phyloP scores from a whole-genome alignment of 306 rosid species.

The Oxytropis ochrocephala region DNA sequence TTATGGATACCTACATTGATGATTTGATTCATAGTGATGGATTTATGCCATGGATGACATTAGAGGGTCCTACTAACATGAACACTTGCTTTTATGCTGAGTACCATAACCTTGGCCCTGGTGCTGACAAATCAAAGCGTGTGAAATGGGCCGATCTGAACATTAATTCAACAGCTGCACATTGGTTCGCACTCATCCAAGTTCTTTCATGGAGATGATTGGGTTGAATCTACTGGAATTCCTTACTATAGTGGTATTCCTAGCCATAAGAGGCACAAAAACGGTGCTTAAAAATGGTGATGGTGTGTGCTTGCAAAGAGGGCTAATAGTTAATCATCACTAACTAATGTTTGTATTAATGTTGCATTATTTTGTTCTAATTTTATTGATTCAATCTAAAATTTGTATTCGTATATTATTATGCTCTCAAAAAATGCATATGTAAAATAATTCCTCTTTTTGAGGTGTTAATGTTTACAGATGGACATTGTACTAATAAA shows the following conservation, averaged over 20 bases:
- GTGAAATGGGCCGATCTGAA: not conserved
- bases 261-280: not conserved
- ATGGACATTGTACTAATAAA: not conserved
- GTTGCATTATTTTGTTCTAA: not conserved
- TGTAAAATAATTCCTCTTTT: not conserved
- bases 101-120: constrained; percentile 43
- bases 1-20: constrained; percentile 49
- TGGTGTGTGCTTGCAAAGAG: not conserved
- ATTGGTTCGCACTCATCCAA: not conserved
- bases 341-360: not conserved
- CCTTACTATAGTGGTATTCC: no score
- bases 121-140: constrained; percentile 23
- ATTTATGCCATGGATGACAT: constrained; percentile 48
- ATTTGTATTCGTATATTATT: not conserved
- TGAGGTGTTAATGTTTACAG: not conserved
- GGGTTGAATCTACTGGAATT: no score
- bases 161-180: not conserved
- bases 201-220: not conserved
- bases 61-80: not conserved
- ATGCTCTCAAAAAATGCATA: not conserved
- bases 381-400: not conserved
- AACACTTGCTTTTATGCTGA: constrained; percentile 49
- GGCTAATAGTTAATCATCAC: not conserved
- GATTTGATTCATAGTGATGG: constrained; percentile 49
- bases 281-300: not conserved